phyloP scores from a whole-genome alignment of 495 filamentous ascomycete species.

The Massariosphaeria phaeospora region DNA sequence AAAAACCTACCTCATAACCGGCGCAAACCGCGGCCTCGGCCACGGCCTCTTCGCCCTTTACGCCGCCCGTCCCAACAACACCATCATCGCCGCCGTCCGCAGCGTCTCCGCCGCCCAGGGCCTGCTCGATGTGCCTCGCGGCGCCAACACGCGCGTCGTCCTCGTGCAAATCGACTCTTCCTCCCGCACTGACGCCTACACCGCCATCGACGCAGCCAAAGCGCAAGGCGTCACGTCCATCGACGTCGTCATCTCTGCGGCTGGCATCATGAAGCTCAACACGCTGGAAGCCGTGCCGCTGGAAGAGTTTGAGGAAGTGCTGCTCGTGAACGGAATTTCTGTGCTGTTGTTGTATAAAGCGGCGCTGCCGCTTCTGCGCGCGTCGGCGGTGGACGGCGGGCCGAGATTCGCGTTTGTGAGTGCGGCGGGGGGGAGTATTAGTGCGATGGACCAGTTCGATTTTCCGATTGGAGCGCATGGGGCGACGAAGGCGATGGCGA shows the following conservation, averaged over 20 bases:
- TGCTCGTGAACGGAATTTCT: constrained; percentile 6
- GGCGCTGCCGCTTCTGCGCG: not conserved
- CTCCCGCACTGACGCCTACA: constrained; percentile 8
- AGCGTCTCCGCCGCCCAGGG: not conserved
- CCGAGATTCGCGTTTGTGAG: constrained; percentile 13
- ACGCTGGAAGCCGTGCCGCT: constrained; percentile 5
- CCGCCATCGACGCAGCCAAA: not conserved
- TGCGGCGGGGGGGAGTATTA: not conserved
- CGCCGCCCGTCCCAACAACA: no score
- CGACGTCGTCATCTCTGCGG: constrained; percentile 22
- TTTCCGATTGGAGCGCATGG: constrained; percentile 1
- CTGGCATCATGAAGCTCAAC: constrained; percentile 12
- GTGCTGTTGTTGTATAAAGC: constrained; percentile 12
- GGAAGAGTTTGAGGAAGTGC: not conserved
- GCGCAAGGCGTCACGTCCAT: constrained; percentile 11
- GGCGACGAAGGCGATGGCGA: constrained; percentile 8
- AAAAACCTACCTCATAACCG: no score
- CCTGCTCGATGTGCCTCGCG: constrained; percentile 2
- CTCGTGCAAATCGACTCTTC: constrained; percentile 21
- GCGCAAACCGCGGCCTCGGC: no score
- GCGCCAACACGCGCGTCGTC: constrained; percentile 3
- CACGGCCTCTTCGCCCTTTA: no score
- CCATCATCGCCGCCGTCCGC: constrained; percentile 16
- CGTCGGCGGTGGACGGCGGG: not conserved
- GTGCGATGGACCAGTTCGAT: constrained; percentile 1